Evolutionary conservation across 495 filamentous ascomycete species (phyloP).

Genomic region (Neurospora pannonica): DNA sequence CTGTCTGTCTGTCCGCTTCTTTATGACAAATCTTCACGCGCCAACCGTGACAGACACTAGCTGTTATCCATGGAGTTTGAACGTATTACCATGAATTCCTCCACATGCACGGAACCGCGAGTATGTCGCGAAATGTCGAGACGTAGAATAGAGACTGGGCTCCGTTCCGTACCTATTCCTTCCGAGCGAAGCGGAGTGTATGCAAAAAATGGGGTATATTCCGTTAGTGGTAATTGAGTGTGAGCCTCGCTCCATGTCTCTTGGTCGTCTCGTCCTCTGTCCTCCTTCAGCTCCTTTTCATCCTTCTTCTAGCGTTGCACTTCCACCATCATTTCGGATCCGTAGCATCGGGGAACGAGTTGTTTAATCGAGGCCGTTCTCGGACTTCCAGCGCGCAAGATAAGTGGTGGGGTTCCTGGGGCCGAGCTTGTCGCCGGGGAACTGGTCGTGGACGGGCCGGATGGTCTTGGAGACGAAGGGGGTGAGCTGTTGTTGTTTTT

Average conservation of each 20-base stretch:
- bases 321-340: neutral
- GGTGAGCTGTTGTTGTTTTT: constrained; percentile 50
- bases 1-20: no score
- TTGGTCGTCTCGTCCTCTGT: neutral
- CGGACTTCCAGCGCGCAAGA: constrained; percentile 56
- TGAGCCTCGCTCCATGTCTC: neutral
- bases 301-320: neutral
- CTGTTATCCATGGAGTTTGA: no score
- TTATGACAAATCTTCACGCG: no score
- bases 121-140: no score
- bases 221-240: neutral
- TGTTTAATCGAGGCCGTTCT: constrained; percentile 54
- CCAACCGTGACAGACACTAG: no score
- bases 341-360: neutral
- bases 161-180: neutral
- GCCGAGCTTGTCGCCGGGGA: constrained; percentile 36
- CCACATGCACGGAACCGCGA: no score
- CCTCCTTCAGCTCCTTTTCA: neutral
- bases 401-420: constrained; percentile 50
- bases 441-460: constrained; percentile 36
- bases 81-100: no score
- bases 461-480: constrained; percentile 74
- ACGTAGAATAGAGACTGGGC: no score
- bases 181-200: no score
- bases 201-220: neutral